phyloP scores from a whole-genome alignment of 352 stramenopile genomes.

The Phytophthora capsici region DNA sequence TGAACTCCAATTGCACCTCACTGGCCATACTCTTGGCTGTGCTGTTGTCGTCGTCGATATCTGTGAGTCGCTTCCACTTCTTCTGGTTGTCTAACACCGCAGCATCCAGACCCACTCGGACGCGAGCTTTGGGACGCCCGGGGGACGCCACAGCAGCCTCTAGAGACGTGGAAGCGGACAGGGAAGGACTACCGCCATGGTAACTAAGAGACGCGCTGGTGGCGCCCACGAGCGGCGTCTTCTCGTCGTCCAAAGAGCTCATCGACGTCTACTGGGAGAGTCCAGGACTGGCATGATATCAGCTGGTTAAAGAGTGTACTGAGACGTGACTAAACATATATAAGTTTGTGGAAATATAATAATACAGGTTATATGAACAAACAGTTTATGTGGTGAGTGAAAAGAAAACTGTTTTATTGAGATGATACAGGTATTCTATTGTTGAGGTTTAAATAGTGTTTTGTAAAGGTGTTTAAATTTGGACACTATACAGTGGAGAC shows the following conservation, averaged over 20 bases:
- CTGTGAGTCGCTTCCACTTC: slow-evolving; percentile 81
- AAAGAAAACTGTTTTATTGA: no score
- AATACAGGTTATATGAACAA: no score
- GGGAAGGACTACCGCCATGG: slow-evolving; percentile 2
- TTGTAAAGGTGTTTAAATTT: background rate
- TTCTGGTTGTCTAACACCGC: slow-evolving; percentile 79
- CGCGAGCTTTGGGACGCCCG: slow-evolving; percentile 32
- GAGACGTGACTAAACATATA: no score
- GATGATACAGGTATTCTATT: no score
- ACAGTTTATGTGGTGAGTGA: no score
- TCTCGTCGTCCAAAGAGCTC: slow-evolving; percentile 41
- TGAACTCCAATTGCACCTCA: slow-evolving; percentile 78
- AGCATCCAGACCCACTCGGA: slow-evolving; percentile 69
- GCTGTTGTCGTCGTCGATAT: slow-evolving; percentile 81
- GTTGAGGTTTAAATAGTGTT: no score
- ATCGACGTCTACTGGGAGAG: slow-evolving; percentile 22
- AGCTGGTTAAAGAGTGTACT: slow-evolving; percentile 1
- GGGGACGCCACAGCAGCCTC: slow-evolving; percentile 17
- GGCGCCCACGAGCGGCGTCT: slow-evolving; percentile 44
- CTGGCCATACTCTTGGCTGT: slow-evolving; percentile 87
- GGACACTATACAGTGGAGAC: background rate
- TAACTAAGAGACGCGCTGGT: slow-evolving; percentile 9
- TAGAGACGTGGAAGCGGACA: background rate
- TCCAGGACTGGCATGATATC: background rate
- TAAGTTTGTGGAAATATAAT: no score